phyloP scores from a whole-genome alignment of 2,329 filamentous ascomycete species.

The Orbilia ellipsospora region DNA sequence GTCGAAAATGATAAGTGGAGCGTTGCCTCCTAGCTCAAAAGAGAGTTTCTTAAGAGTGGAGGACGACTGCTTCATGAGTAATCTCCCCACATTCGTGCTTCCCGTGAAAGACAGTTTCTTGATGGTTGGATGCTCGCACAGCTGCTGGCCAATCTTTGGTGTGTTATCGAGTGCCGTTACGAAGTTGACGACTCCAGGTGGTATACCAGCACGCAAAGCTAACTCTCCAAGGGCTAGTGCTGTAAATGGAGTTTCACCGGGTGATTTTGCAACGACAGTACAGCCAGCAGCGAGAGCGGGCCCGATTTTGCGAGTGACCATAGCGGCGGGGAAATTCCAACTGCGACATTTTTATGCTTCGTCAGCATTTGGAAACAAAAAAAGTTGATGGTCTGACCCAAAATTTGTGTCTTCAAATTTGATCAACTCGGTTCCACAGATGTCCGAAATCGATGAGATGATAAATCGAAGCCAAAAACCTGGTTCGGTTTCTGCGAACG shows the following conservation, averaged over 20 bases:
- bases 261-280: constrained; percentile 91
- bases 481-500: constrained; percentile 36
- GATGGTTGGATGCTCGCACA: constrained; percentile 80
- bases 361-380: constrained; percentile 23
- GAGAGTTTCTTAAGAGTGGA: constrained; percentile 86
- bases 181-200: constrained; percentile 89
- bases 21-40: constrained; percentile 93
- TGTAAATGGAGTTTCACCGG: constrained; percentile 91
- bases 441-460: no score
- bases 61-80: constrained; percentile 89
- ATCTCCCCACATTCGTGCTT: constrained; percentile 74
- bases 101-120: constrained; percentile 96
- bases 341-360: constrained; percentile 60
- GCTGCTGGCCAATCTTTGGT: constrained; percentile 76
- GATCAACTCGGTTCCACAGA: constrained; percentile 17
- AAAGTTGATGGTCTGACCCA: no score
- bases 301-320: constrained; percentile 77
- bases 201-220: constrained; percentile 85
- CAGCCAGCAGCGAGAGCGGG: constrained; percentile 91
- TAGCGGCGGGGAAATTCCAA: constrained; percentile 87
- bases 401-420: neutral
- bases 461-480: constrained; percentile 6
- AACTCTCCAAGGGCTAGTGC: constrained; percentile 88
- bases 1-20: constrained; percentile 96
- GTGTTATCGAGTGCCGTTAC: constrained; percentile 85